Evolutionary conservation across 1,284 basidiomycete genomes (phyloP), one percentile per base, ranked within the genome.

Genomic region (Exobasidium rhododendri): DNA sequence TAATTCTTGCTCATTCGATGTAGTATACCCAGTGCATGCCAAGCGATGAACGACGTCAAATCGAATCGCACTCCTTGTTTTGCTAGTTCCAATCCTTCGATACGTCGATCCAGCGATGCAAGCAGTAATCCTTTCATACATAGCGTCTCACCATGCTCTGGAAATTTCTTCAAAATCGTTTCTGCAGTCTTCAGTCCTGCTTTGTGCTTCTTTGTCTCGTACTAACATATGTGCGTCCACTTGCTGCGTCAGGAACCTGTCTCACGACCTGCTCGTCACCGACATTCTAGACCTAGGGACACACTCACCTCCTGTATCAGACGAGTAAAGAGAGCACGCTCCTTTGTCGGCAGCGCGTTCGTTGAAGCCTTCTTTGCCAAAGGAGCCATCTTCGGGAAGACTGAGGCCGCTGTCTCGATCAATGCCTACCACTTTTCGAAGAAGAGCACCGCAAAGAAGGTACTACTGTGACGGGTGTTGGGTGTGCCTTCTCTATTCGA

Each of bases 111-210:
- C 32, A 71, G 61, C 22, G 76, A 69, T 55, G 67, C 72, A 58
- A 78, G 65, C 7, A 78, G 60, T 10, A 79, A 66, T 44, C 77
- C 78, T 59, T 79, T 79, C 70, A 79, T 73, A 26, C 71, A 58
- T 24, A 79, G 66, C 43, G 78, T 78, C 64, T 79, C 78, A 72
- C 93, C 96, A 86, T 97, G 93, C 59, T 96, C 89, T 0, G 96
- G 93, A 74, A 88, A 87, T 83, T 94, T 96, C 83, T 92, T 94
- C 80, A 99, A 86, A 78, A 98, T 94, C 73, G 88, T 85, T 81
- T 98, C 94, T 1, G 92, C 92, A 7, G 90, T 87, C 82, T 97
- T 97, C 73, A 92, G 84, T 43, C 89, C 94, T 74, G 91, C 91
- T 77, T 92, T 90, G 81, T 94, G 88, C 80, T 92, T 89, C 76